Conservation (phyloP, 2,329 filamentous ascomycete species). For the Nothomitra cinnamomea region DNA sequence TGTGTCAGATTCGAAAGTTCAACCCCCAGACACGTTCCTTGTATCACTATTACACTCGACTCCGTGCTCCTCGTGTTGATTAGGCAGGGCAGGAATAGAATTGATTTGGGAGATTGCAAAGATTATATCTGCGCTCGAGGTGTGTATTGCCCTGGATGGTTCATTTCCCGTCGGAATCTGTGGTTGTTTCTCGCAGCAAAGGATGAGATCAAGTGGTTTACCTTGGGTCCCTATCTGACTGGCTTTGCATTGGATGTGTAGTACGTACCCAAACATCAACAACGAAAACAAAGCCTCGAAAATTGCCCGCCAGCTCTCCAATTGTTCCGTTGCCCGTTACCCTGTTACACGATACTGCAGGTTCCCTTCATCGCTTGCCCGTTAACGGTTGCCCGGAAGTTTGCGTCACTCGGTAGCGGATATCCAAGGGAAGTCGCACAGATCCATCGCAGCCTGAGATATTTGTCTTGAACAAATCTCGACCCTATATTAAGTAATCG, state of each 20-base stretch:
- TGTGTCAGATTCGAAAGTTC: background rate
- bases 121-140: background rate
- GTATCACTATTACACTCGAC: background rate
- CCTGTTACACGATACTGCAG: slow-evolving; percentile 1
- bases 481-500: background rate
- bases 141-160: background rate
- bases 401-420: slow-evolving; percentile 1
- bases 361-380: slow-evolving; percentile 1
- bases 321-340: background rate
- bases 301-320: background rate
- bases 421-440: background rate
- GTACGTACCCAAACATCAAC: background rate
- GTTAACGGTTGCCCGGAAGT: background rate
- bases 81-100: background rate
- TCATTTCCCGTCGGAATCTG: background rate
- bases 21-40: background rate
- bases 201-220: background rate
- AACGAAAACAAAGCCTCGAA: background rate
- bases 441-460: background rate
- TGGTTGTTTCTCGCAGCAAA: too few species aligned
- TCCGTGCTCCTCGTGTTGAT: background rate
- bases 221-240: background rate
- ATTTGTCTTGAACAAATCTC: background rate
- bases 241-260: background rate
- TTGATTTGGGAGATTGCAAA: background rate